Percentiles rank a stretch among this genome's conserved stretches.
These are phyloP conservation scores for Micractinium conductrix DNA, from an alignment of 139 green algal genomes.

Conservation along the genomic window DNA sequence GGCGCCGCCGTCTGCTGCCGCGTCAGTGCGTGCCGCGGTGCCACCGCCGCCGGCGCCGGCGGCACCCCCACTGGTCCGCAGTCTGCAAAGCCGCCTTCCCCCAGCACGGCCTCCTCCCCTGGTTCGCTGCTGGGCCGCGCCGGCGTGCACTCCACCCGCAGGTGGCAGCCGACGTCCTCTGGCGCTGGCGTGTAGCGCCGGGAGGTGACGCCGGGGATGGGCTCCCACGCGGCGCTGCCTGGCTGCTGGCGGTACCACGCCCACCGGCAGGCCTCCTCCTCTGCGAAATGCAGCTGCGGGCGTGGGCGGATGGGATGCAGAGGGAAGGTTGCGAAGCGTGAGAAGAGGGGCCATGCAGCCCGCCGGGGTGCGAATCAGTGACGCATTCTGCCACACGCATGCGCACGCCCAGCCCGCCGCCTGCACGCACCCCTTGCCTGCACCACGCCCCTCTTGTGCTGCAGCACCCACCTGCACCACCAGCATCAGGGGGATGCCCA, in stretches of 20 bases:
- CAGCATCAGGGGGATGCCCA: slow-evolving; percentile 46
- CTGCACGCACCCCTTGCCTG: not conserved
- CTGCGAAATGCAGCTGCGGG: slow-evolving; percentile 61
- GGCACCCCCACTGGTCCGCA: slow-evolving; percentile 53
- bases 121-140: not conserved
- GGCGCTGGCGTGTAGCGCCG: slow-evolving; percentile 63
- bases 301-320: not conserved
- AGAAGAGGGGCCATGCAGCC: not conserved
- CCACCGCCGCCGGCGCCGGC: slow-evolving; percentile 36
- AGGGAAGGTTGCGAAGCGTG: not conserved
- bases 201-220: slow-evolving; percentile 39
- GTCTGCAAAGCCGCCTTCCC: not conserved
- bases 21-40: slow-evolving; percentile 23
- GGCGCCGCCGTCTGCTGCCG: slow-evolving; percentile 25
- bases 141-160: slow-evolving; percentile 74
- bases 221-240: slow-evolving; percentile 33
- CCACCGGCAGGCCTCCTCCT: slow-evolving; percentile 50
- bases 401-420: not conserved
- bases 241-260: slow-evolving; percentile 44
- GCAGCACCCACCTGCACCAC: slow-evolving; percentile 3
- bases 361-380: not conserved
- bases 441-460: not conserved
- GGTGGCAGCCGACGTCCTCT: slow-evolving; percentile 61
- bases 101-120: not conserved
- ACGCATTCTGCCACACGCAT: not conserved